Percentiles rank a stretch among this genome's conserved stretches.
Conservation (phyloP, 75 land plant species). For the Picea glauca region DNA sequence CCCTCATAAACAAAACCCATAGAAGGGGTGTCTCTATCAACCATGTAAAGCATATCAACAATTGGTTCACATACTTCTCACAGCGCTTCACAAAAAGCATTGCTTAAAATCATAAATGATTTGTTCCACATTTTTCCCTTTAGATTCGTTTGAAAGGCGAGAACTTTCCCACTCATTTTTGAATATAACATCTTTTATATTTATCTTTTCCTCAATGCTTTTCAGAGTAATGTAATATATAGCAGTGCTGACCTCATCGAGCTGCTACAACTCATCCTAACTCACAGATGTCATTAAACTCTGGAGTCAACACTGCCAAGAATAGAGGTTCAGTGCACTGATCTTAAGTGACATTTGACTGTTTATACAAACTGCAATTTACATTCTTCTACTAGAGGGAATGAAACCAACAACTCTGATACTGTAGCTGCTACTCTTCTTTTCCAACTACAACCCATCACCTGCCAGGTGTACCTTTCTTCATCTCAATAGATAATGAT, state of each 20-base stretch:
- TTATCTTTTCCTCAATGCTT: neutral
- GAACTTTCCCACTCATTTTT: neutral
- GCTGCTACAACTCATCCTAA: neutral
- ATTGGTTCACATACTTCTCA: neutral
- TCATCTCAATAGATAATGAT: too few species aligned
- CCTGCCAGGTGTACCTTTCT: too few species aligned
- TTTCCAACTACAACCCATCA: too few species aligned
- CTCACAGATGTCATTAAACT: too few species aligned
- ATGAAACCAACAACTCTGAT: too few species aligned
- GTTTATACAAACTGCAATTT: too few species aligned
- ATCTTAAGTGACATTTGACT: too few species aligned
- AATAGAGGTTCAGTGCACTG: too few species aligned
- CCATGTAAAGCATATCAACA: neutral
- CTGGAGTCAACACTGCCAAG: too few species aligned
- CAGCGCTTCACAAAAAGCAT: neutral
- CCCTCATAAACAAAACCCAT: neutral
- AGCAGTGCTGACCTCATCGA: neutral
- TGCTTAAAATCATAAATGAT: too few species aligned
- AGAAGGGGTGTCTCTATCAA: neutral
- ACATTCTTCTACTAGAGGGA: too few species aligned
- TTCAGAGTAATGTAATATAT: neutral
- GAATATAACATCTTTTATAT: neutral
- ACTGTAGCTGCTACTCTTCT: too few species aligned
- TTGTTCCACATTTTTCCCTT: neutral
- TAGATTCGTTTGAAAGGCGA: neutral